Base-by-base conservation (phyloP, 176 grass and related monocot species). In the Saccharum spontaneum region DNA sequence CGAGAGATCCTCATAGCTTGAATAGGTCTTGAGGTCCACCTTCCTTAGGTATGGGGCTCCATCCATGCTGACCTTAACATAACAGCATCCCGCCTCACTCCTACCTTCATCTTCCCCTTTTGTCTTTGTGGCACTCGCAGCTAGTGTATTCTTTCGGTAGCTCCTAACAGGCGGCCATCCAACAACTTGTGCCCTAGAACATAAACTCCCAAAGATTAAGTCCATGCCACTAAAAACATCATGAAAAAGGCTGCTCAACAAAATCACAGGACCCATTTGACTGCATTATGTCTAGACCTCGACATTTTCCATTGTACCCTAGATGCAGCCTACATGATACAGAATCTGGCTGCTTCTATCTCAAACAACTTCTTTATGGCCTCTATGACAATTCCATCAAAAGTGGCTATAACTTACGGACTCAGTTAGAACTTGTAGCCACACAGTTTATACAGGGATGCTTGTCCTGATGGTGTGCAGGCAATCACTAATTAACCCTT, bases 11-110 rank as follows among this genome's bases (percentile, higher is more conserved):
- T 86, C 88, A 54, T 94, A 94, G 90, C 88, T 83, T 1, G 79
- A 86, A 71, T 92, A 94, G 3, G 70, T 94, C 82, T 92, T 94
- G 46, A 94, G 93, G 82, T 94, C 90, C n/a, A 94, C 87, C 67
- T 94, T 94, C 86, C 93, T 87, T 9, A 92, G 87, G 76, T 94
- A 94, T 2, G 90, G 90, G 3, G 90, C 93, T 48, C 93, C 93
- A 88, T 94, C 93, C 93, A 94, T 92, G 83, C 93, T 94, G 59
- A 94, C 88, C 82, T 94, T 94, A 12, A 94, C 82, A 83, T 88
- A 94, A 67, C 88, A 84, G 79, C 90, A 92, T 10, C 69, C 92
- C 7, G 75, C 71, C 63, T 91, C 92, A 0, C 67, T 89, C 83
- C 75, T 83, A n/a, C 44, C 85, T 49, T 92, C 74, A 7, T 46